Conservation (phyloP, 2,329 filamentous ascomycete genomes). For the Calonectria ilicicola region DNA sequence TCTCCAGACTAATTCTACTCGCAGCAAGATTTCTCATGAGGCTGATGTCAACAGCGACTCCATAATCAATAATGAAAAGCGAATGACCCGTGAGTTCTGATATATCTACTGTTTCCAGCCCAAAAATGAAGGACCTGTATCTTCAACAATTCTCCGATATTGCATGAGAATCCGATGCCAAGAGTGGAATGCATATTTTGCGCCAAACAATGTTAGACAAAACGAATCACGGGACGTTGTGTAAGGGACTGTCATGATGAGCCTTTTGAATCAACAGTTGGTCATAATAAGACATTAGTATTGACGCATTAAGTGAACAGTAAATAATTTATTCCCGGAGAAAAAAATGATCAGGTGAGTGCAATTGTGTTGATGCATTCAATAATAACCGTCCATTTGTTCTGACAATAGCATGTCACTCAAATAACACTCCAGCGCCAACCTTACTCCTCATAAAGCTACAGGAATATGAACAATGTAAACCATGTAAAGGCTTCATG, state of each 20-base stretch:
- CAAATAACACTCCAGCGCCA: not conserved
- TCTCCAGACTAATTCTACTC: too few species aligned
- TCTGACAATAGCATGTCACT: not conserved
- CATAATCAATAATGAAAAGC: not conserved
- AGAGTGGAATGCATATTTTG: conserved; percentile 23
- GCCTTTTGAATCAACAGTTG: not conserved
- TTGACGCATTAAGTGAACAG: conserved; percentile 7
- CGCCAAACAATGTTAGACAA: conserved; percentile 15
- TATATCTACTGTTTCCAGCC: too few species aligned
- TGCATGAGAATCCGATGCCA: too few species aligned
- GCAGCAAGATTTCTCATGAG: too few species aligned
- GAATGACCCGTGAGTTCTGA: not conserved
- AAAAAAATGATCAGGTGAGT: conserved; percentile 4
- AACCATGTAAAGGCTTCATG: not conserved
- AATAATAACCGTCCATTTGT: not conserved
- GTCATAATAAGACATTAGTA: conserved; percentile 2
- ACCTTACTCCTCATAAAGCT: not conserved
- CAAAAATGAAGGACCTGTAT: too few species aligned
- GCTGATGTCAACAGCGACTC: too few species aligned
- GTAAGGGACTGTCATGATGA: not conserved
- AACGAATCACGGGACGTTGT: conserved; percentile 21
- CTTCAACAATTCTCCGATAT: too few species aligned
- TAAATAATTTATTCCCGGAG: conserved; percentile 2
- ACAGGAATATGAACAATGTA: conserved; percentile 17
- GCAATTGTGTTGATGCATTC: not conserved